Conservation (phyloP, 2,329 filamentous ascomycete genomes). For the Phialophora verrucosa region DNA sequence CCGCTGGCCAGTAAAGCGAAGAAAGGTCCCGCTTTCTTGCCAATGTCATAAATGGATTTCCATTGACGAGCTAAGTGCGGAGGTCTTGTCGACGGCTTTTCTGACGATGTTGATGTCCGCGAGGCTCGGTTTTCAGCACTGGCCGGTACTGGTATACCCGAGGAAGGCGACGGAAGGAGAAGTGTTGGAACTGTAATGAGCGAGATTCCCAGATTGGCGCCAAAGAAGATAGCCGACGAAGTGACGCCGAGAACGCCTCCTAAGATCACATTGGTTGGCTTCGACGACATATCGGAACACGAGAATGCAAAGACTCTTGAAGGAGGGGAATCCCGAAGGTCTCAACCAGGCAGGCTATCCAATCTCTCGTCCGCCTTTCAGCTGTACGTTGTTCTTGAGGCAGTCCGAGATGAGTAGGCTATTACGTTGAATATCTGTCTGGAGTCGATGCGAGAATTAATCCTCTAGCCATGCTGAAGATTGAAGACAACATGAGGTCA, state of each 20-base stretch:
- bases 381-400: not conserved
- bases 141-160: conserved; percentile 20
- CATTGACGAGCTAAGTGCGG: conserved; percentile 28
- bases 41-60: conserved; percentile 23
- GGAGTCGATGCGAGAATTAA: not conserved
- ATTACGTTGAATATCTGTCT: not conserved
- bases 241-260: conserved; percentile 20
- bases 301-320: not conserved
- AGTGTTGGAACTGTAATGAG: conserved; percentile 16
- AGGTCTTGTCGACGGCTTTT: conserved; percentile 19
- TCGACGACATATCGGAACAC: not conserved
- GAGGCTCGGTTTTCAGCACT: conserved; percentile 19
- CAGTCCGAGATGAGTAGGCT: not conserved
- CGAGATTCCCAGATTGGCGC: conserved; percentile 22
- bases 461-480: not conserved
- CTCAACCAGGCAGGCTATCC: not conserved
- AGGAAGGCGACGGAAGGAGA: conserved; percentile 17
- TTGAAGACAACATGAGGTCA: not conserved
- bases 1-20: conserved; percentile 17
- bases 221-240: conserved; percentile 26
- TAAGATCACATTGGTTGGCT: conserved; percentile 1
- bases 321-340: not conserved
- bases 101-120: conserved; percentile 15
- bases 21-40: conserved; percentile 26
- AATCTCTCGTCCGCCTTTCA: not conserved